phyloP scores from a whole-genome alignment of 2,329 filamentous ascomycete species.

The Aspergillus amoenus region DNA sequence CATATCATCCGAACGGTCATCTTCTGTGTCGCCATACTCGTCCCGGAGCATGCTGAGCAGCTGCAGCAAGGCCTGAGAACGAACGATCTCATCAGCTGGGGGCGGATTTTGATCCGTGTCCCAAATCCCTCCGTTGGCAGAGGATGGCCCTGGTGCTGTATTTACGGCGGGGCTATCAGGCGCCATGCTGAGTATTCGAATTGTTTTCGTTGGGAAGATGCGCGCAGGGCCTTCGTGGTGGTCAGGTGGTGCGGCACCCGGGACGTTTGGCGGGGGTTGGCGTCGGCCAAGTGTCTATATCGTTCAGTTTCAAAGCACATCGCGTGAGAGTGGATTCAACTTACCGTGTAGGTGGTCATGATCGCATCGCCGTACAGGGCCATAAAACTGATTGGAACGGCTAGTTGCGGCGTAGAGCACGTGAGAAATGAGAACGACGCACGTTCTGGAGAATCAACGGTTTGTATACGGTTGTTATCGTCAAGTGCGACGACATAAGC shows the following conservation, averaged over 20 bases:
- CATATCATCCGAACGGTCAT: neutral
- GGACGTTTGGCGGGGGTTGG: conserved; percentile 19
- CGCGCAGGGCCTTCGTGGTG: conserved; percentile 26
- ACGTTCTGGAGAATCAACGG: conserved; percentile 18
- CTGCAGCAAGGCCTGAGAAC: neutral
- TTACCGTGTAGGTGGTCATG: conserved; percentile 46
- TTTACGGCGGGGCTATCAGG: conserved; percentile 19
- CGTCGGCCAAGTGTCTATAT: conserved; percentile 33
- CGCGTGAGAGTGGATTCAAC: conserved; percentile 5
- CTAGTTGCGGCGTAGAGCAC: conserved; percentile 38
- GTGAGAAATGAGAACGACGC: conserved; percentile 37
- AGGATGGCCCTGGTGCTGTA: neutral
- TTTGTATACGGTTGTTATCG: conserved; percentile 30
- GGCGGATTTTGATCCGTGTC: neutral
- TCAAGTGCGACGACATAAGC: conserved; percentile 46
- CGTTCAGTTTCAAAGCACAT: conserved; percentile 13
- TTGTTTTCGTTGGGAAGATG: conserved; percentile 41
- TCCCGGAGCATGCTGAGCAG: conserved; percentile 2
- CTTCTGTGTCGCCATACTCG: neutral
- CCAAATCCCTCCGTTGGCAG: neutral
- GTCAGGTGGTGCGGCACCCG: conserved; percentile 16
- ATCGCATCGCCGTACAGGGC: conserved; percentile 48
- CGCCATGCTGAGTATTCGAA: conserved; percentile 41
- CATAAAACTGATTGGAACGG: conserved; percentile 50
- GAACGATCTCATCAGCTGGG: neutral